phyloP scores from a whole-genome alignment of 495 filamentous ascomycete species.

The Alectoria sarmentosa region DNA sequence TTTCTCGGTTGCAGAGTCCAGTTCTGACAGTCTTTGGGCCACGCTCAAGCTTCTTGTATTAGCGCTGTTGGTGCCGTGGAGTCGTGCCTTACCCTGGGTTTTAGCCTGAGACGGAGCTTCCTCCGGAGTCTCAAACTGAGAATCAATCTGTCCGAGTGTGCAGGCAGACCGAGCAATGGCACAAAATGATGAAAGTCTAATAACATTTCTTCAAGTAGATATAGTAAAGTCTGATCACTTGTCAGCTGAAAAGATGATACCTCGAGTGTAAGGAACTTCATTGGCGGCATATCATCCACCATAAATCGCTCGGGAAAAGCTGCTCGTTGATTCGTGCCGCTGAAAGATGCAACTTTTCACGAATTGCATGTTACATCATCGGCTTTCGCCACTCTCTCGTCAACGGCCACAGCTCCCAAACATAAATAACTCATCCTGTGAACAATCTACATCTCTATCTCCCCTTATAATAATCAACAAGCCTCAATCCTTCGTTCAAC shows the following conservation, averaged over 20 bases:
- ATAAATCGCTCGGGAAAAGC: background rate
- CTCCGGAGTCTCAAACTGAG: background rate
- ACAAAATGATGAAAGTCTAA: background rate
- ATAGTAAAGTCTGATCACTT: background rate
- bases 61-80: background rate
- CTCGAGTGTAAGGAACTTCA: background rate
- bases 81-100: background rate
- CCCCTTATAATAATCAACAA: background rate
- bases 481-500: background rate
- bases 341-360: slow-evolving; percentile 17
- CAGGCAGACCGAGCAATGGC: background rate
- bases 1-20: background rate
- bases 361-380: slow-evolving; percentile 24
- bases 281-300: background rate
- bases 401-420: slow-evolving; percentile 27
- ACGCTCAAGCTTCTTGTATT: background rate
- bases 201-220: background rate
- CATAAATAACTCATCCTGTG: slow-evolving; percentile 15
- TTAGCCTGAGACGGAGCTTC: background rate
- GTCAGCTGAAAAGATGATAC: background rate
- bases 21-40: background rate
- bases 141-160: background rate
- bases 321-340: background rate
- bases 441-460: background rate
- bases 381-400: slow-evolving; percentile 24